Evolutionary conservation across 2,329 filamentous ascomycete genomes (phyloP), one percentile per base, ranked within the genome.

Genomic region (Fulvia fulva): DNA sequence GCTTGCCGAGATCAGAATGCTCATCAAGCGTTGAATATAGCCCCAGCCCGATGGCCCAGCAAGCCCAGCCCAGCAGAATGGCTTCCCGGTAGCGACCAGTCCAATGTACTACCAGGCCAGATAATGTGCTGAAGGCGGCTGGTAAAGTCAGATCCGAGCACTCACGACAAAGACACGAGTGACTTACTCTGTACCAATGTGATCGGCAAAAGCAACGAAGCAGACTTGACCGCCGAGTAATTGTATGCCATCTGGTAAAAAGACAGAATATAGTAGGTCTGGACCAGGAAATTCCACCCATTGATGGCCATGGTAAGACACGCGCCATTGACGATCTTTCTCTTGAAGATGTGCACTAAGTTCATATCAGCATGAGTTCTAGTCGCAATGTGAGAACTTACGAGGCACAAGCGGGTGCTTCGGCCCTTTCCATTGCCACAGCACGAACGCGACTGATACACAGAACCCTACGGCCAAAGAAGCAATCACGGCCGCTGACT

Each of bases 241-340:
- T 52, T 51, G 41, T 63, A 65, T 22, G 56, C 61, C 28, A 65
- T 53, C 52, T 65, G 63, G 53, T 60, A 65, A 51, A 65, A 65
- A 0, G 63, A 61, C 6, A 61, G 63, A 8, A 65, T 62, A 55
- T 63, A 81, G 61, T 81, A 81, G 7, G 81, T 72, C 60, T 84
- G 81, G n/a, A 82, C 77, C 23, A 83, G 73, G 56, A 83, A 83
- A 62, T 83, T 83, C 81, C 82, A 84, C 3, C 82, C 81, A 52
- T 83, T 83, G 65, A 84, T 78, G 34, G 81, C 53, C 63, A 65
- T 65, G 14, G 61, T 65, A 11, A 84, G 62, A 58, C 79, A 83
- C 0, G 81, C 80, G 1, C 82, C 81, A 34, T 81, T 81, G 28
- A 83, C 80, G 28, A 83, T 81, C 16, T 71, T 73, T 1, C 74